phyloP scores from a whole-genome alignment of 352 stramenopile genomes.

The Phytophthora sansomeana region DNA sequence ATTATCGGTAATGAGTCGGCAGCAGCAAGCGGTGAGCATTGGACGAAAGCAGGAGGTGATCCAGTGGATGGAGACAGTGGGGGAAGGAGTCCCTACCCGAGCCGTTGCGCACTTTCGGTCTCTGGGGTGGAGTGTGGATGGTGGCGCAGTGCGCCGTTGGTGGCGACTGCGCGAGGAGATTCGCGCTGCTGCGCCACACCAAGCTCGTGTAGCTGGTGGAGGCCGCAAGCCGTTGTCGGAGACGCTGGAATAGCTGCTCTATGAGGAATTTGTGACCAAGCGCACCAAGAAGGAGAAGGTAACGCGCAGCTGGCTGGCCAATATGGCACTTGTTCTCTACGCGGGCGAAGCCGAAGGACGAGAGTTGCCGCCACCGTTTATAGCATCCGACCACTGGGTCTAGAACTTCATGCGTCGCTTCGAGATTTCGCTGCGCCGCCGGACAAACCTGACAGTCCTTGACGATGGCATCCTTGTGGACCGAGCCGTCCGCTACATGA shows the following conservation, averaged over 20 bases:
- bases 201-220: slow-evolving; percentile 12
- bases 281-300: slow-evolving; percentile 5
- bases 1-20: slow-evolving; percentile 14
- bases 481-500: slow-evolving; percentile 13
- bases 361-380: slow-evolving; percentile 10
- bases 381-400: slow-evolving; percentile 34
- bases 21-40: slow-evolving; percentile 7
- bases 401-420: slow-evolving; percentile 31
- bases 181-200: slow-evolving; percentile 5
- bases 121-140: slow-evolving; percentile 19
- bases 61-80: slow-evolving; percentile 23
- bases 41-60: slow-evolving; percentile 26
- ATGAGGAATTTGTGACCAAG: slow-evolving; percentile 8
- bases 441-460: slow-evolving; percentile 33
- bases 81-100: slow-evolving; percentile 7
- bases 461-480: slow-evolving; percentile 17
- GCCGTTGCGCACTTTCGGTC: slow-evolving; percentile 20
- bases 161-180: slow-evolving; percentile 31
- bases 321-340: slow-evolving; percentile 1
- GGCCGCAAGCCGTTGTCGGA: slow-evolving; percentile 19
- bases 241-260: slow-evolving; percentile 16
- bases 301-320: background rate
- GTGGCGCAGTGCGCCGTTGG: slow-evolving; percentile 16
- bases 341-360: background rate
- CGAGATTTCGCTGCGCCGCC: slow-evolving; percentile 24